Base-by-base conservation (phyloP, 176 grass and related monocot species). In the Hordeum marinum region DNA sequence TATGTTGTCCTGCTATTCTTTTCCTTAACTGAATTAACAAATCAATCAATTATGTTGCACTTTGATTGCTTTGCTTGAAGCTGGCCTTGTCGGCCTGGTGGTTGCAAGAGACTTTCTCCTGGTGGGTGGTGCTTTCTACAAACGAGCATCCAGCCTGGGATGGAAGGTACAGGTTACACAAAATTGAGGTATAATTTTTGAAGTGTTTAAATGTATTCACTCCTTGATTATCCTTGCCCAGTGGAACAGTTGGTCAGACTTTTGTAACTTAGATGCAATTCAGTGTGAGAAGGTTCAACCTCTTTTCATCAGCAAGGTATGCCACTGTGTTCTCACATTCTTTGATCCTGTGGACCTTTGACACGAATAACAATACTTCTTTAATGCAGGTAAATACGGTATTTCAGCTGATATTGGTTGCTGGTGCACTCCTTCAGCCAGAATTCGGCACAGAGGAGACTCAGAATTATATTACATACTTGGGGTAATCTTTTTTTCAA, bases 301-400 rank as follows among this genome's bases (percentile, higher is more conserved):
- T 59, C 89, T 98, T 74, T 95, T 98, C 86, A 95, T 95, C 54
- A 98, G 96, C 91, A 98, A 98, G 93, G 95, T 87, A 73, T 83
- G 66, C 17, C 82, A 77, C 80, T 79, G 14, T 87, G 64, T 80
- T 40, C 34, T 48, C 35, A 60, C 23, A 79, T 5, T 76, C 76
- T 62, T 78, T 74, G 54, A 84, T 80, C 37, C 23, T 65, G 69
- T 83, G 76, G 61, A 18, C 2, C 77, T 78, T 42, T 52, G 37
- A 35, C 57, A 15, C 45, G 5, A 76, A 80, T 86, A 80, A 66
- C 42, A 57, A 26, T 77, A 68, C 26, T 89, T 86, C 18, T 76
- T 31, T 45, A 65, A 77, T 88, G 41, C 87, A 98, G 93, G 91
- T 94, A 48, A 98, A 98, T 78, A 94, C 93, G 57, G 96, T 92